Evolutionary conservation across 306 rosid genomes (phyloP), one percentile per base, ranked within the genome.

Genomic region (Pterocarpus santalinus): DNA sequence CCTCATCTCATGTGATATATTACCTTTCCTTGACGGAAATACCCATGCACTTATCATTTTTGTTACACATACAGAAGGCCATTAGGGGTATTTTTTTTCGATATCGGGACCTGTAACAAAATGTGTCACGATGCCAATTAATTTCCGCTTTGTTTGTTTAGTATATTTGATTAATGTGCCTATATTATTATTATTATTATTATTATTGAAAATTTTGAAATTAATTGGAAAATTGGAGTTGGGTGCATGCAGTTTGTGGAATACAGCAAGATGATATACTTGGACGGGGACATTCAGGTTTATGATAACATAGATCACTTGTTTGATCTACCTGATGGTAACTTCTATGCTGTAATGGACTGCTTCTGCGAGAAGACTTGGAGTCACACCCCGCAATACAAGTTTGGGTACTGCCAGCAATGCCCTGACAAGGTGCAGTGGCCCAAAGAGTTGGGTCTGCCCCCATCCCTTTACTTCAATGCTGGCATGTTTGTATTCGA

Each of bases 311-410:
- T 91, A 1, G 97, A 94, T 72, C 87, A 87, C 73, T 60, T 94
- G 0, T 91, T 94, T 28, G 98, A 94, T 28, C 57, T 87, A 3
- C 93, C 86, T 0, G 87, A 86, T 5, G 90, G 91, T 3, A 3
- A 89, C 3, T 86, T 94, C 0, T 90, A 90, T 65, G 98, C 90
- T 0, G 97, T 89, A 1, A 87, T 90, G 97, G 97, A 93, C n/a
- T 93, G 97, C 43, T 93, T 93, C 78, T 94, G 98, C 12, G 97
- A 94, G 82, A 87, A 87, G 35, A 91, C 97, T 0, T 94, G 98
- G 98, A 86, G 90, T 47, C 92, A 90, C 81, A 91, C 87, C 4
- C 90, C 81, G 0, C 98, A 94, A 13, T 86, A 87, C 81, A 81
- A 79, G 75, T 49, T 94, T 0, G 91, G 98, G 5, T 91, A 88